A percentile compares a stretch with the other conserved stretches of the same genome.
These are phyloP conservation scores for Suillus subluteus DNA, from an alignment of 768 basidiomycete genomes.

Conservation along the genomic window DNA sequence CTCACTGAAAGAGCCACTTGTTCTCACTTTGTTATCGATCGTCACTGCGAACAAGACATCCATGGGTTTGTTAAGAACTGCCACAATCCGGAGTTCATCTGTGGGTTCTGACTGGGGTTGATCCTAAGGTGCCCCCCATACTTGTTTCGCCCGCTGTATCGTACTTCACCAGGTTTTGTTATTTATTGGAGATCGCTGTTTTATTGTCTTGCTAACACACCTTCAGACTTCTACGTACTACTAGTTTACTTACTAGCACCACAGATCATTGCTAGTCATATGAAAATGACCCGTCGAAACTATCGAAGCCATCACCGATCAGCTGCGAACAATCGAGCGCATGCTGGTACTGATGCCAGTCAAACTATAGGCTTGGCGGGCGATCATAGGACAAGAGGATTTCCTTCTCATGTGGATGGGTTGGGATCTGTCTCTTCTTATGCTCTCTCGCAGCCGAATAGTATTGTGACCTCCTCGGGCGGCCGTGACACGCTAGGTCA, in stretches of 20 bases:
- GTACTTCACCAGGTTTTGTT: neutral
- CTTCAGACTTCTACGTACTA: neutral
- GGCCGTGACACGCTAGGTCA: neutral
- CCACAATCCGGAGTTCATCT: neutral
- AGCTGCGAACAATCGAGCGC: neutral
- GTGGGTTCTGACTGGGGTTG: neutral
- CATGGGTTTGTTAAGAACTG: neutral
- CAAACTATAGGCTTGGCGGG: neutral
- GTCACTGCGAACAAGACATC: neutral
- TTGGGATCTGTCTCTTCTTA: neutral
- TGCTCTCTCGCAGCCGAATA: neutral
- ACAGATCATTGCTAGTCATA: neutral
- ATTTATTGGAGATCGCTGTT: neutral
- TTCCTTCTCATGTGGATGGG: neutral
- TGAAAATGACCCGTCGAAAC: neutral
- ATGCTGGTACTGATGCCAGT: neutral
- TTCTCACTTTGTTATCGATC: neutral
- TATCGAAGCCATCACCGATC: too few relatives aligned
- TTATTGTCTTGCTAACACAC: neutral
- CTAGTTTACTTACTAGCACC: neutral
- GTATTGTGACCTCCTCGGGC: neutral
- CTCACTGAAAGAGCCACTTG: neutral
- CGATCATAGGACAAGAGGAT: slow-evolving; percentile 1
- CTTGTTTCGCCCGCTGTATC: neutral
- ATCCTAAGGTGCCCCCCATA: neutral